Conservation (phyloP, 495 filamentous ascomycete species). For the Neurospora tetraspora region DNA sequence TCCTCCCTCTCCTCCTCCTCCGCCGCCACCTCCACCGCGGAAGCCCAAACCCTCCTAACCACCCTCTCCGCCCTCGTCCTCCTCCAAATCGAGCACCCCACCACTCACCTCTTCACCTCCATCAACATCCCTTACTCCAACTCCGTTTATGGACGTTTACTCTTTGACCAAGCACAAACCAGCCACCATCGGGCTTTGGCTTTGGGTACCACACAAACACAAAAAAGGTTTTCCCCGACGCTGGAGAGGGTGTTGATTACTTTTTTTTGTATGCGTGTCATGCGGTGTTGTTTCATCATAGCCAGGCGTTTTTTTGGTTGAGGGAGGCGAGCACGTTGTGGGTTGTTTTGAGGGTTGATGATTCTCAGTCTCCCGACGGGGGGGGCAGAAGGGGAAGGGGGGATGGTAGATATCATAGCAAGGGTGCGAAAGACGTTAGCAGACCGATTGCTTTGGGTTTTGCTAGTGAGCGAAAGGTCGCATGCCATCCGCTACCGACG, state of each 20-base stretch:
- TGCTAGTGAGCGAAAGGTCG: slow-evolving; percentile 55
- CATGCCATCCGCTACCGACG: slow-evolving; percentile 65
- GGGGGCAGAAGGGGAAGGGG: slow-evolving; percentile 12
- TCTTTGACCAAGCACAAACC: slow-evolving; percentile 20
- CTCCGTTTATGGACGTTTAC: slow-evolving; percentile 18
- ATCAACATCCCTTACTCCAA: slow-evolving; percentile 8
- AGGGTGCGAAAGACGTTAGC: neutral
- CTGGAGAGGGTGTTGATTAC: slow-evolving; percentile 53
- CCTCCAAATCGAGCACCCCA: slow-evolving; percentile 23
- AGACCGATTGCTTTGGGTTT: slow-evolving; percentile 48
- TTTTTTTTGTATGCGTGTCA: slow-evolving; percentile 65
- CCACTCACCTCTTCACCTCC: slow-evolving; percentile 2
- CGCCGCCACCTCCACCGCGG: too few species aligned
- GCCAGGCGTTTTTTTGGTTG: slow-evolving; percentile 51
- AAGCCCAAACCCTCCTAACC: slow-evolving; percentile 24
- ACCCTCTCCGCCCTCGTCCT: slow-evolving; percentile 26
- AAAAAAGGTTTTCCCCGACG: slow-evolving; percentile 29
- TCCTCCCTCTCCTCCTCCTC: too few species aligned
- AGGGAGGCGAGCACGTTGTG: slow-evolving; percentile 49
- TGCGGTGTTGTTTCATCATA: slow-evolving; percentile 53
- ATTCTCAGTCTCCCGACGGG: neutral
- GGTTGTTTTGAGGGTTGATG: slow-evolving; percentile 28
- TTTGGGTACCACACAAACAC: neutral
- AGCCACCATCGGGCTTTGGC: slow-evolving; percentile 11
- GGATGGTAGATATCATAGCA: slow-evolving; percentile 2